Evolutionary conservation across 495 filamentous ascomycete species (phyloP).

Genomic region (Xylaria venustula): DNA sequence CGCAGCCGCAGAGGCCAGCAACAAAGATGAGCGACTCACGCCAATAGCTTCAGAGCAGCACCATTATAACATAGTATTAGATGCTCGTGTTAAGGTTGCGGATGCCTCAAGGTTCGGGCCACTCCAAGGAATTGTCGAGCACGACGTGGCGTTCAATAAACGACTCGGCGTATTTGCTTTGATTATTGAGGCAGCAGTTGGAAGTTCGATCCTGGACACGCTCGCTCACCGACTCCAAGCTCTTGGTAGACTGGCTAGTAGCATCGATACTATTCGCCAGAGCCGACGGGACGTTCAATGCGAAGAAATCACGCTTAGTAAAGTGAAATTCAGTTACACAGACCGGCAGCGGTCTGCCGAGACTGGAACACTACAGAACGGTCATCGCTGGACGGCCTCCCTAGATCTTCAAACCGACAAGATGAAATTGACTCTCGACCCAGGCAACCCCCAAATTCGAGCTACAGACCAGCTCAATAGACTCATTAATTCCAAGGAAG

Average conservation of each 20-base stretch:
- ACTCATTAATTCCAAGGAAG: conserved; percentile 54
- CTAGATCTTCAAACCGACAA: conserved; percentile 32
- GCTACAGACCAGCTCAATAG: conserved; percentile 63
- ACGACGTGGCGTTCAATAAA: conserved; percentile 59
- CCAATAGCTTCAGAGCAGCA: conserved; percentile 28
- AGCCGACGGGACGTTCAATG: conserved; percentile 49
- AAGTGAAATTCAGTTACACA: conserved; percentile 63
- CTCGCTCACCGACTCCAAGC: conserved; percentile 56
- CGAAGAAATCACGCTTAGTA: conserved; percentile 57
- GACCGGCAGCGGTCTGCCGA: conserved; percentile 16
- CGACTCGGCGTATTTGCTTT: conserved; percentile 58
- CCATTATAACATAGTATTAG: conserved; percentile 32
- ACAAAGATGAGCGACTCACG: conserved; percentile 17
- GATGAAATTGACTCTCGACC: conserved; percentile 56
- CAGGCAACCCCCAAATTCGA: conserved; percentile 72
- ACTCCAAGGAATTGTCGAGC: conserved; percentile 52
- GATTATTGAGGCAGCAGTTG: conserved; percentile 55
- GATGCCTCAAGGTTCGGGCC: conserved; percentile 40
- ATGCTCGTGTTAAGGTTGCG: conserved; percentile 39
- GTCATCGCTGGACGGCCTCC: conserved; percentile 35
- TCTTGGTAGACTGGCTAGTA: conserved; percentile 63
- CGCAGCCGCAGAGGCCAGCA: conserved; percentile 5
- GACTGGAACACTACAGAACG: conserved; percentile 15
- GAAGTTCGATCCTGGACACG: conserved; percentile 51
- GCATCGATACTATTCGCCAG: conserved; percentile 59